Percentiles rank a stretch among this genome's conserved stretches.
Conservation (phyloP, 1,284 basidiomycete genomes). For the Crucibulum cyathiforme region DNA sequence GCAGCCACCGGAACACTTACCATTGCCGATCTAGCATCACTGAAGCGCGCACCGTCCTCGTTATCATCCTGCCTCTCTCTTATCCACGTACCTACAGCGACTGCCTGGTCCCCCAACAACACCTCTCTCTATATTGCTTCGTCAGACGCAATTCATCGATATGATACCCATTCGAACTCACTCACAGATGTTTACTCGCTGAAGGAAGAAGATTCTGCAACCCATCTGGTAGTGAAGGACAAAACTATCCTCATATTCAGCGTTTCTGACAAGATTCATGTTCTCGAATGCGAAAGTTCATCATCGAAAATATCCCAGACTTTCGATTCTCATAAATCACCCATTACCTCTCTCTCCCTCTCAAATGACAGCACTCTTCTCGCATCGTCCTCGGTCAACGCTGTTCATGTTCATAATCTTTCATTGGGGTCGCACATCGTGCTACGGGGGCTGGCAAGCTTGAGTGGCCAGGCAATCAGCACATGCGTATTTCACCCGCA, state of each 20-base stretch:
- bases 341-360: slow-evolving; percentile 58
- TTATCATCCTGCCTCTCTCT: slow-evolving; percentile 46
- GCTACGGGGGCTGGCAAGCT: slow-evolving; percentile 55
- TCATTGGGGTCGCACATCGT: slow-evolving; percentile 54
- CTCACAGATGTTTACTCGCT: slow-evolving; percentile 46
- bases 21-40: slow-evolving; percentile 49
- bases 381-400: slow-evolving; percentile 56
- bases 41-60: slow-evolving; percentile 52
- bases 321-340: slow-evolving; percentile 65
- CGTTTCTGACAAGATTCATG: slow-evolving; percentile 57
- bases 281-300: slow-evolving; percentile 60
- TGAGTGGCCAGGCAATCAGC: slow-evolving; percentile 36
- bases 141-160: slow-evolving; percentile 52
- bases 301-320: slow-evolving; percentile 57
- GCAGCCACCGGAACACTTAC: slow-evolving; percentile 49
- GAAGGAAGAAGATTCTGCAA: slow-evolving; percentile 35
- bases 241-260: slow-evolving; percentile 55
- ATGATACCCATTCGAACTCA: slow-evolving; percentile 52
- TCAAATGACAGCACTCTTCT: slow-evolving; percentile 65
- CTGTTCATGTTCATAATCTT: slow-evolving; percentile 67
- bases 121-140: slow-evolving; percentile 58
- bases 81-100: slow-evolving; percentile 45
- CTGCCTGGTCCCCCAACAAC: slow-evolving; percentile 63
- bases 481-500: slow-evolving; percentile 67
- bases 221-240: slow-evolving; percentile 53